These are phyloP conservation scores for Iris macrosiphon DNA, from an alignment of 106 monocot genomes.

Conservation along the genomic window DNA sequence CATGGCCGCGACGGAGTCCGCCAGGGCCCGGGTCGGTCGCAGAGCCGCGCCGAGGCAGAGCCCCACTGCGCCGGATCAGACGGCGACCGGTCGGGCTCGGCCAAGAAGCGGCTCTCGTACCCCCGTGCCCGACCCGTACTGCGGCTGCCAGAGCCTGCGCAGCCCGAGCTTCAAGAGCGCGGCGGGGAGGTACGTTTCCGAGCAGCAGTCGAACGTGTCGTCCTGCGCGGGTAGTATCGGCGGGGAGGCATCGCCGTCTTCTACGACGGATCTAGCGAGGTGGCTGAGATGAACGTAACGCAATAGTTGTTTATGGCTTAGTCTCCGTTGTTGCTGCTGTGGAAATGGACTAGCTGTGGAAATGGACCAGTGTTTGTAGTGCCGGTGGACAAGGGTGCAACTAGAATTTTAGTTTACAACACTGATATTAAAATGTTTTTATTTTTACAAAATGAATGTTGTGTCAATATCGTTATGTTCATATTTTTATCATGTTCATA, in stretches of 20 bases:
- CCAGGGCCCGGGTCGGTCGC: slow-evolving; percentile 71
- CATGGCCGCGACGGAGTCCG: slow-evolving; percentile 92
- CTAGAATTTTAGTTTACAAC: too few relatives aligned
- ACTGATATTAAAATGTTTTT: too few relatives aligned
- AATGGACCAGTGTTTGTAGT: too few relatives aligned
- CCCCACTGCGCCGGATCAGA: slow-evolving; percentile 70
- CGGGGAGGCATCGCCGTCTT: slow-evolving; percentile 72
- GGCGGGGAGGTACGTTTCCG: slow-evolving; percentile 36
- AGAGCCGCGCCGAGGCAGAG: slow-evolving; percentile 85
- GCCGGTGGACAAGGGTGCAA: too few relatives aligned
- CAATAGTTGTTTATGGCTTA: too few relatives aligned
- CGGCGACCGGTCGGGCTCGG: slow-evolving; percentile 30
- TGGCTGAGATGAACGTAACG: slow-evolving; percentile 75
- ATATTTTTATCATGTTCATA: too few relatives aligned
- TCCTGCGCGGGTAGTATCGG: slow-evolving; percentile 59
- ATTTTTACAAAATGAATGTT: too few relatives aligned
- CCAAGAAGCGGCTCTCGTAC: slow-evolving; percentile 72
- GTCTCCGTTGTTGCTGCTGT: too few relatives aligned
- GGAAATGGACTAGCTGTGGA: too few relatives aligned
- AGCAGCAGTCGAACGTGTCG: slow-evolving; percentile 55
- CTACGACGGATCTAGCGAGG: slow-evolving; percentile 64
- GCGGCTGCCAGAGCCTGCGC: slow-evolving; percentile 33
- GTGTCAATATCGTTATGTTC: too few relatives aligned
- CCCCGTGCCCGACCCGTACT: slow-evolving; percentile 24
- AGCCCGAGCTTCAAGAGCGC: slow-evolving; percentile 77